Evolutionary conservation across 177 flowering plant genomes (phyloP).

Genomic region (Telopea speciosissima): DNA sequence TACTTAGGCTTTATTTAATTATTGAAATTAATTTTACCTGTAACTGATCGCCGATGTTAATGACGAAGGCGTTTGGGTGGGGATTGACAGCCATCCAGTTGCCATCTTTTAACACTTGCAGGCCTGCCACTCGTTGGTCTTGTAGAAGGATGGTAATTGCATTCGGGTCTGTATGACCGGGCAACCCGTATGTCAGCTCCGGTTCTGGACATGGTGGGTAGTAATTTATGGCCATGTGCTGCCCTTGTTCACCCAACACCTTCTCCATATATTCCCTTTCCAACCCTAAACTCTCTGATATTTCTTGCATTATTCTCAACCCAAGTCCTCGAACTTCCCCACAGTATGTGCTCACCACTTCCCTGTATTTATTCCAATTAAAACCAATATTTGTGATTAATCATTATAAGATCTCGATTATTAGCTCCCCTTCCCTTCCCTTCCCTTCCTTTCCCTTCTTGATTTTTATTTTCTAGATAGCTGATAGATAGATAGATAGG

Average conservation of each 20-base stretch:
- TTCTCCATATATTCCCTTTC: conserved; percentile 28
- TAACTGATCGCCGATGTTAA: conserved; percentile 80
- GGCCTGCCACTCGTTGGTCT: conserved; percentile 53
- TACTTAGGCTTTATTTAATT: too few species aligned
- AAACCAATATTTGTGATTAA: too few species aligned
- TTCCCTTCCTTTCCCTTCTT: too few species aligned
- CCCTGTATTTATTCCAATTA: too few species aligned
- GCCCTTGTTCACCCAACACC: conserved; percentile 67
- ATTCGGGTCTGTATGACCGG: conserved; percentile 81
- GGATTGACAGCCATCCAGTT: conserved; percentile 74
- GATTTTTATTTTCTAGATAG: too few species aligned
- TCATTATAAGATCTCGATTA: too few species aligned
- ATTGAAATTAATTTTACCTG: too few species aligned
- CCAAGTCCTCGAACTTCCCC: conserved; percentile 36
- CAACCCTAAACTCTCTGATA: conserved; percentile 44
- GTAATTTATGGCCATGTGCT: conserved; percentile 84
- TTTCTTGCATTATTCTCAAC: conserved; percentile 25
- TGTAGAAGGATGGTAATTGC: conserved; percentile 82
- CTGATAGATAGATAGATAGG: too few species aligned
- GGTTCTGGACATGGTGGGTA: conserved; percentile 87
- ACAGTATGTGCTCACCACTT: conserved; percentile 35
- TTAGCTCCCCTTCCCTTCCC: too few species aligned
- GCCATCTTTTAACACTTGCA: conserved; percentile 61
- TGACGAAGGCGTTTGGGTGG: conserved; percentile 56
- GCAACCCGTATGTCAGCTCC: conserved; percentile 74